These are phyloP conservation scores for Yamadazyma philogaea DNA, from an alignment of 805 yeast genomes.

Conservation along the genomic window DNA sequence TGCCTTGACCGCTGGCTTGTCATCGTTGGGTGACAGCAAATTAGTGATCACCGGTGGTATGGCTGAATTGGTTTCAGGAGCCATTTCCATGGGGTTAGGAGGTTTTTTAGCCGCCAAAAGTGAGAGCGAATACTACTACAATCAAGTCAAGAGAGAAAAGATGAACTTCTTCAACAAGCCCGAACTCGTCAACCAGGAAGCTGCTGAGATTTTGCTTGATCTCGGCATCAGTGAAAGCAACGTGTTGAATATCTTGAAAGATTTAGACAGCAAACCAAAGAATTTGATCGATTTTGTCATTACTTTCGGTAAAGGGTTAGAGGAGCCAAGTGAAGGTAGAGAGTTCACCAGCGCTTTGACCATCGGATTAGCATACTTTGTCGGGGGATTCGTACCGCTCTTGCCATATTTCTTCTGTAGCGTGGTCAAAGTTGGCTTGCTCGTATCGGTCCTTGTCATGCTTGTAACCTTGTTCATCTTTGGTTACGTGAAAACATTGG, in stretches of 20 bases:
- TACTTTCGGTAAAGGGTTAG: constrained; percentile 86
- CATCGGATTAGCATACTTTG: constrained; percentile 82
- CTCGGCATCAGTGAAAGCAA: constrained; percentile 73
- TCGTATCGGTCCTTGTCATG: constrained; percentile 78
- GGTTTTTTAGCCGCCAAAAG: constrained; percentile 94
- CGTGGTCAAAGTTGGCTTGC: constrained; percentile 73
- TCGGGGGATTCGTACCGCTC: constrained; percentile 91
- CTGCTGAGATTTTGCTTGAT: constrained; percentile 76
- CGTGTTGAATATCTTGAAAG: constrained; percentile 67
- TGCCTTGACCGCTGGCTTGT: constrained; percentile 94
- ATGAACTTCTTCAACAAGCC: constrained; percentile 62
- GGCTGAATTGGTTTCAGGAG: constrained; percentile 96
- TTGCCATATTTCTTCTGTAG: constrained; percentile 83
- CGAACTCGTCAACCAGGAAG: constrained; percentile 66
- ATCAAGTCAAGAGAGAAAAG: constrained; percentile 71
- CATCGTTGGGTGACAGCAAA: constrained; percentile 83
- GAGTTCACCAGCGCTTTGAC: constrained; percentile 85
- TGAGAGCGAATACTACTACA: constrained; percentile 71
- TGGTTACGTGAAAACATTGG: constrained; percentile 80
- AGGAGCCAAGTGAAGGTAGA: constrained; percentile 92
- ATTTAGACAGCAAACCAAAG: constrained; percentile 74
- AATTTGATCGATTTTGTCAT: constrained; percentile 83
- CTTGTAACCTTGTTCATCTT: constrained; percentile 78
- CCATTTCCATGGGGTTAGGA: constrained; percentile 97
- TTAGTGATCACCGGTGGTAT: constrained; percentile 96